Percentiles rank a stretch among this genome's conserved stretches.
phyloP scores from a whole-genome alignment of 306 rosid genomes.

The Medicago lupulina region DNA sequence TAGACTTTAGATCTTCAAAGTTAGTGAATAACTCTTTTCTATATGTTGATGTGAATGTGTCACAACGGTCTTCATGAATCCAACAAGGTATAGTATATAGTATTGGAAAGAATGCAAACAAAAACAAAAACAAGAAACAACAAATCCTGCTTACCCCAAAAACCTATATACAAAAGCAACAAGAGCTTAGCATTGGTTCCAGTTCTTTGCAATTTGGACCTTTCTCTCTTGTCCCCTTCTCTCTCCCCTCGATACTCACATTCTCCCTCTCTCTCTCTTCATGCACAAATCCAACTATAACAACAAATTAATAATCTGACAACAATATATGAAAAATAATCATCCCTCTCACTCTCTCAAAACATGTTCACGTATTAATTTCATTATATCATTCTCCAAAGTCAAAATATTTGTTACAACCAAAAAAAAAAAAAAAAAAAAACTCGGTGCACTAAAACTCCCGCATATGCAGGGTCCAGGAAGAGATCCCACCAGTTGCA shows the following conservation, averaged over 20 bases:
- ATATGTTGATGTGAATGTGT: conserved; percentile 14
- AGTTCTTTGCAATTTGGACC: conserved; percentile 70
- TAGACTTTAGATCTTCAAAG: not conserved
- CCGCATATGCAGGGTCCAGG: too few relatives aligned
- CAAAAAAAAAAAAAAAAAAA: too few relatives aligned
- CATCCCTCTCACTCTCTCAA: not conserved
- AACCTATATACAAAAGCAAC: conserved; percentile 54
- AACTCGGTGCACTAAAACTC: too few relatives aligned
- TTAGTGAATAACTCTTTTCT: not conserved
- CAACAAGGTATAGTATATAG: not conserved
- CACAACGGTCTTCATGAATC: conserved; percentile 55
- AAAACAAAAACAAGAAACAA: conserved; percentile 69
- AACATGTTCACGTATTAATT: not conserved
- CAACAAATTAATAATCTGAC: conserved; percentile 30
- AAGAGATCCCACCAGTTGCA: too few relatives aligned
- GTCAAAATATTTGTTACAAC: conserved; percentile 27
- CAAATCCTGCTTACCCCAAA: conserved; percentile 59
- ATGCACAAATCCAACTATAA: conserved; percentile 44
- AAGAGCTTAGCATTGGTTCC: conserved; percentile 72
- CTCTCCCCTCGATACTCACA: conserved; percentile 63
- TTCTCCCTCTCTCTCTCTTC: conserved; percentile 28
- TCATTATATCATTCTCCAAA: conserved; percentile 19
- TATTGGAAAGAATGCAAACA: conserved; percentile 52
- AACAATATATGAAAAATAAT: not conserved
- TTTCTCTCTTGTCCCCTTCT: conserved; percentile 80